Base-by-base conservation (phyloP, 2,329 filamentous ascomycete species). In the Neospermospora avenae region DNA sequence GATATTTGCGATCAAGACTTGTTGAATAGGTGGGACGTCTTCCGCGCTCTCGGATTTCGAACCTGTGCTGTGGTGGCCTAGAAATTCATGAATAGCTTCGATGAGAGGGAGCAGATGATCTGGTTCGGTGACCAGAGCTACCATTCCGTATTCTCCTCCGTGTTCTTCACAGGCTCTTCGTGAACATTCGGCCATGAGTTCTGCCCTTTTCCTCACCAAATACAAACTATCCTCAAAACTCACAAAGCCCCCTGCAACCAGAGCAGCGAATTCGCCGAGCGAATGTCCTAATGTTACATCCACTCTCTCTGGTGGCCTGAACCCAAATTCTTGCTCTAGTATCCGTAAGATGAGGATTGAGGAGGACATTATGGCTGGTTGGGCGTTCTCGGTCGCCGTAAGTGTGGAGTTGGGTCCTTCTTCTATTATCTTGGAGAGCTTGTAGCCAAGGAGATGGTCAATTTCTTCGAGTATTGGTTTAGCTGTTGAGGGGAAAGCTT, bases 331-430 rank as follows among this genome's bases (percentile, higher is more conserved):
- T 63, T 84, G 79, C 77, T 97, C 91, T 64, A 98, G 81, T 62
- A 97, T 86, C 58, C 90, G 88, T 57, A 97, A 81, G 71, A 97
- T 96, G 61, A 96, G 83, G 71, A 97, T 87, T 28, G 91, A 96
- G 3, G 91, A 95, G 14, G 92, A 91, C 91, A 98, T 96, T 74
- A 97, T 96, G 69, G 93, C 93, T 1, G 93, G 93, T 75, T 98
- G 93, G 3, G 93, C 90, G 72, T 96, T 93, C 65, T 89, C 85
- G 4, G 93, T 97, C 59, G 85, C 83, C 42, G 90, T 96, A 58
- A 98, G 84, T 55, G 81, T 77, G 58, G 84, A 85, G 68, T 89
- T 90, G 1, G 93, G 90, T 0, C 93, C 93, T 28, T 90, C 80
- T 61, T 87, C 85, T 67, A 97, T 96, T 61, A 93, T 81, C 25